Evolutionary conservation across 306 rosid genomes (phyloP).

Genomic region (Alnus glutinosa): DNA sequence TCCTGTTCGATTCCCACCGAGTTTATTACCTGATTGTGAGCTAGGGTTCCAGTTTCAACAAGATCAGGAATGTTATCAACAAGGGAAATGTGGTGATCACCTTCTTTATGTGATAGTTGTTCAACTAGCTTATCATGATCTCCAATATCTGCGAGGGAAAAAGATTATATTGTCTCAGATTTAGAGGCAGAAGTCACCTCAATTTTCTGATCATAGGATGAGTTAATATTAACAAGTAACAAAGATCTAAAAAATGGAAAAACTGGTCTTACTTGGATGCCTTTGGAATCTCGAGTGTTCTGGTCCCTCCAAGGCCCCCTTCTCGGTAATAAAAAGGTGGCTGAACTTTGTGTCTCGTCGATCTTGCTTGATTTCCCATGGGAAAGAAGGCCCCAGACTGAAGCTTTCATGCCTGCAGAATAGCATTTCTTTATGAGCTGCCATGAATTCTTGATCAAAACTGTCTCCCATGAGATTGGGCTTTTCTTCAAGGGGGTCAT

Average conservation of each 20-base stretch:
- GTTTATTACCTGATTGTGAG: slow-evolving; percentile 19
- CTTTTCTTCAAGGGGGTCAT: slow-evolving; percentile 70
- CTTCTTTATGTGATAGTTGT: slow-evolving; percentile 37
- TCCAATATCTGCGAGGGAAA: slow-evolving; percentile 56
- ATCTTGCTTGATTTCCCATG: slow-evolving; percentile 32
- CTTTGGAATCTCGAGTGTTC: slow-evolving; percentile 42
- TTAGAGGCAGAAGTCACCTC: slow-evolving; percentile 11
- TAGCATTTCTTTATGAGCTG: slow-evolving; percentile 44
- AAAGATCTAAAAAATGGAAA: not conserved
- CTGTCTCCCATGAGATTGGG: slow-evolving; percentile 58
- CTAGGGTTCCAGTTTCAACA: slow-evolving; percentile 19
- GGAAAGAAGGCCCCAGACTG: slow-evolving; percentile 39
- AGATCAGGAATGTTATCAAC: slow-evolving; percentile 5
- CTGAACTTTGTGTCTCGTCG: slow-evolving; percentile 5
- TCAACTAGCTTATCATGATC: slow-evolving; percentile 60
- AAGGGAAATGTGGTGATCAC: not conserved
- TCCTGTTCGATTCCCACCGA: slow-evolving; percentile 20
- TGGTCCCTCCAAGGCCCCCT: slow-evolving; percentile 34
- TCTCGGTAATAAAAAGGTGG: slow-evolving; percentile 26
- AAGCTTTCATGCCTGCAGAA: slow-evolving; percentile 76
- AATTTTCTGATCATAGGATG: not conserved
- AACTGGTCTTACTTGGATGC: slow-evolving; percentile 39
- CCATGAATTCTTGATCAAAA: slow-evolving; percentile 57
- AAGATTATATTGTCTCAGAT: slow-evolving; percentile 7
- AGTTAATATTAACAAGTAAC: not conserved